Evolutionary conservation across 768 basidiomycete genomes (phyloP).

Genomic region (Tremella mesenterica): DNA sequence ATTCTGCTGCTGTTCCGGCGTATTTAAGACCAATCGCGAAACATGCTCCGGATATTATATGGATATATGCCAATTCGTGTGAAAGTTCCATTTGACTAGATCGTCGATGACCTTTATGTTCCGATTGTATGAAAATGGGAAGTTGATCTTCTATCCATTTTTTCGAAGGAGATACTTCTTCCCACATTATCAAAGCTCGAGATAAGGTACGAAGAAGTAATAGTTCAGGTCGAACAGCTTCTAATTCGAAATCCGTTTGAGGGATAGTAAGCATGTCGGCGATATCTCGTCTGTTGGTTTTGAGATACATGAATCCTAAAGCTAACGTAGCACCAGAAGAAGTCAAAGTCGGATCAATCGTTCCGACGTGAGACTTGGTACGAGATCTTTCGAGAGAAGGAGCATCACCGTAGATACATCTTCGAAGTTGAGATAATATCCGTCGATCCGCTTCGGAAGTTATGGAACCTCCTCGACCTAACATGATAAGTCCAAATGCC

Average conservation of each 20-base stretch:
- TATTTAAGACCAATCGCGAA: constrained; percentile 86
- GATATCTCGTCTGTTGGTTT: constrained; percentile 72
- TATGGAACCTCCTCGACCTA: constrained; percentile 63
- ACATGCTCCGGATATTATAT: constrained; percentile 82
- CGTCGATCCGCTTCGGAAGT: constrained; percentile 67
- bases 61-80: constrained; percentile 80
- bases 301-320: constrained; percentile 84
- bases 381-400: constrained; percentile 29
- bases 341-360: constrained; percentile 78
- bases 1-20: constrained; percentile 83
- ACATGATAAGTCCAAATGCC: constrained; percentile 93
- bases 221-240: constrained; percentile 80
- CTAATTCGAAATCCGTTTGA: constrained; percentile 65
- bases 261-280: constrained; percentile 79
- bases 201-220: constrained; percentile 72
- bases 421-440: constrained; percentile 59
- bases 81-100: constrained; percentile 54
- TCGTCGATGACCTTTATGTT: constrained; percentile 46
- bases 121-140: constrained; percentile 58
- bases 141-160: constrained; percentile 64
- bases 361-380: background rate
- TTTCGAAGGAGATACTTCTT: constrained; percentile 58
- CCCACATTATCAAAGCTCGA: constrained; percentile 77
- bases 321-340: constrained; percentile 86
- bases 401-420: constrained; percentile 65